phyloP scores from a whole-genome alignment of 345 rosid species.

The Lenwebbia sp. region DNA sequence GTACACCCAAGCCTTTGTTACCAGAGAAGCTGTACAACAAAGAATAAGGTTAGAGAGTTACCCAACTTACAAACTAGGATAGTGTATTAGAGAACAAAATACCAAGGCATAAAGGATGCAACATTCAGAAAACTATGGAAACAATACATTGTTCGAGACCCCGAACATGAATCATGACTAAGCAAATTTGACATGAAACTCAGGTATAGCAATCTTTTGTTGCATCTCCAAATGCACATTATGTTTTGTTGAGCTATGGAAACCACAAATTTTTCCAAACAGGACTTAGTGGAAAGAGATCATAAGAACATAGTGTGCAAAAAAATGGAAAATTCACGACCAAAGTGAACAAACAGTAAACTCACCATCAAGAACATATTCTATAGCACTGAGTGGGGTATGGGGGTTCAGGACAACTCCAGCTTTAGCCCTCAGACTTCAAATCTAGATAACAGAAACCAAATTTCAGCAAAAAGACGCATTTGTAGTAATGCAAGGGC shows the following conservation, averaged over 20 bases:
- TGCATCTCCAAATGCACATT: neutral
- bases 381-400: too few relatives aligned
- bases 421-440: too few relatives aligned
- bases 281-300: neutral
- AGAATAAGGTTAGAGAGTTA: neutral
- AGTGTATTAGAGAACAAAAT: neutral
- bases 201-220: neutral
- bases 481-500: too few relatives aligned
- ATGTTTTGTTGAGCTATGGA: neutral
- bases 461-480: too few relatives aligned
- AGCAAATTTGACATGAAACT: neutral
- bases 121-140: neutral
- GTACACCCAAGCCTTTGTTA: slow-evolving; percentile 90
- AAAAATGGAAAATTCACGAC: neutral
- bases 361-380: too few relatives aligned
- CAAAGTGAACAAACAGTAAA: too few relatives aligned
- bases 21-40: slow-evolving; percentile 57
- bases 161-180: neutral
- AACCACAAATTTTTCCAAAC: neutral
- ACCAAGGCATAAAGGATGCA: neutral
- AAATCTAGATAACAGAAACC: too few relatives aligned
- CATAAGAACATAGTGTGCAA: neutral
- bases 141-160: neutral
- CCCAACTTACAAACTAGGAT: neutral
- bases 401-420: too few relatives aligned